phyloP scores from a whole-genome alignment of 169 alveolate genomes.

The Plasmodium berghei region DNA sequence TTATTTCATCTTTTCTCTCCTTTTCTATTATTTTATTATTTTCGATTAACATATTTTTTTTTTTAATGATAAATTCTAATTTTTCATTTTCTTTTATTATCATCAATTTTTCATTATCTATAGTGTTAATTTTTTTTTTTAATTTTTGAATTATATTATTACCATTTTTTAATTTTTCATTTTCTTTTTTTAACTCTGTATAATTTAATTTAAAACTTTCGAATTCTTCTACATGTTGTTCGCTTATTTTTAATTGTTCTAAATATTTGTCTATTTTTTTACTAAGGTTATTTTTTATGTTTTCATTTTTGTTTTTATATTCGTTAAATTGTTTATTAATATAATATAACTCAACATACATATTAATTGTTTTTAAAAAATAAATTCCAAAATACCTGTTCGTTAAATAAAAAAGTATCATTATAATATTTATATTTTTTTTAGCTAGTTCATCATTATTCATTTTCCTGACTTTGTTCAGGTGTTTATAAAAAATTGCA shows the following conservation, averaged over 20 bases:
- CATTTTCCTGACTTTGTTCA: constrained; percentile 26
- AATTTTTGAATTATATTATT: constrained; percentile 25
- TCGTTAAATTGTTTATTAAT: constrained; percentile 7
- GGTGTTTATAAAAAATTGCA: constrained; percentile 15
- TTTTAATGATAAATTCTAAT: constrained; percentile 23
- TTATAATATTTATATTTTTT: constrained; percentile 17
- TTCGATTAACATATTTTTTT: background rate
- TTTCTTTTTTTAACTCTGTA: constrained; percentile 21
- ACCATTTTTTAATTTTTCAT: constrained; percentile 30
- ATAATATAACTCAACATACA: constrained; percentile 8
- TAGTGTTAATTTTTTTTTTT: constrained; percentile 16
- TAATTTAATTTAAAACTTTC: background rate
- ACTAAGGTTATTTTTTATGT: constrained; percentile 7
- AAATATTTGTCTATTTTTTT: constrained; percentile 18
- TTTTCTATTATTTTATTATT: background rate
- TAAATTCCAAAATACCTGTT: constrained; percentile 26
- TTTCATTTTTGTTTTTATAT: constrained; percentile 9
- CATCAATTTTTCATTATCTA: constrained; percentile 20
- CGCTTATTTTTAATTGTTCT: constrained; percentile 18
- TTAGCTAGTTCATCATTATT: constrained; percentile 9
- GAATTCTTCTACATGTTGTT: constrained; percentile 15
- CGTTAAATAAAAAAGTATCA: constrained; percentile 17
- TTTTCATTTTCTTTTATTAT: constrained; percentile 36
- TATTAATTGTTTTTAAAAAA: constrained; percentile 18
- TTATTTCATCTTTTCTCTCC: background rate